phyloP scores from a whole-genome alignment of 495 filamentous ascomycete species.

The Bathelium albidoporum region DNA sequence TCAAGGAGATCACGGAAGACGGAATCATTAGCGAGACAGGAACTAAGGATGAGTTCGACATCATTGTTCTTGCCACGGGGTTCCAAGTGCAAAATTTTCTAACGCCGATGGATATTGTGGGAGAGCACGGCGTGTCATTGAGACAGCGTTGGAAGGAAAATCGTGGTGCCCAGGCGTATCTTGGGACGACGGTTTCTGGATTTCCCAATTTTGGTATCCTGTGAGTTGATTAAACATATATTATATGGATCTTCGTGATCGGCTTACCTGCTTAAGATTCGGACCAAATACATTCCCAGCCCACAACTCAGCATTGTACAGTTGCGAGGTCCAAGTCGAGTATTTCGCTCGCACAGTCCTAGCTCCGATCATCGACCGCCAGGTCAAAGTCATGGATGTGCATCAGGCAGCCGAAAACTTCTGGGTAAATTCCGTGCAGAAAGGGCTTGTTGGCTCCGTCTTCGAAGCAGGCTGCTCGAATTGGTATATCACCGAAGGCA shows the following conservation, averaged over 20 bases:
- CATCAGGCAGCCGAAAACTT: constrained; percentile 27
- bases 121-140: constrained; percentile 24
- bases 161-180: constrained; percentile 35
- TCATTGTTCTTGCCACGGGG: constrained; percentile 37
- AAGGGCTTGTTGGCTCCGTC: constrained; percentile 21
- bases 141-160: constrained; percentile 31
- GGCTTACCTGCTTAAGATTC: constrained; percentile 28
- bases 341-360: constrained; percentile 23
- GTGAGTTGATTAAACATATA: background rate
- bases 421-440: constrained; percentile 22
- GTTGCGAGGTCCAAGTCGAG: constrained; percentile 32
- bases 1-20: constrained; percentile 28
- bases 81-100: constrained; percentile 30
- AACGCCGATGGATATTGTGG: constrained; percentile 29
- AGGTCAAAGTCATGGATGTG: constrained; percentile 27
- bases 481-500: constrained; percentile 31
- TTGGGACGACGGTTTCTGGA: constrained; percentile 26
- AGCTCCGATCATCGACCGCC: constrained; percentile 29
- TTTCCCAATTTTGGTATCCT: constrained; percentile 38
- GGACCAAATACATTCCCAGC: constrained; percentile 38
- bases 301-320: constrained; percentile 34
- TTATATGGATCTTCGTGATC: background rate
- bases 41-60: constrained; percentile 27
- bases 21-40: constrained; percentile 27
- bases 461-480: constrained; percentile 28